Conservation (phyloP, 768 basidiomycete genomes). For the Flagelloscypha sp. region DNA sequence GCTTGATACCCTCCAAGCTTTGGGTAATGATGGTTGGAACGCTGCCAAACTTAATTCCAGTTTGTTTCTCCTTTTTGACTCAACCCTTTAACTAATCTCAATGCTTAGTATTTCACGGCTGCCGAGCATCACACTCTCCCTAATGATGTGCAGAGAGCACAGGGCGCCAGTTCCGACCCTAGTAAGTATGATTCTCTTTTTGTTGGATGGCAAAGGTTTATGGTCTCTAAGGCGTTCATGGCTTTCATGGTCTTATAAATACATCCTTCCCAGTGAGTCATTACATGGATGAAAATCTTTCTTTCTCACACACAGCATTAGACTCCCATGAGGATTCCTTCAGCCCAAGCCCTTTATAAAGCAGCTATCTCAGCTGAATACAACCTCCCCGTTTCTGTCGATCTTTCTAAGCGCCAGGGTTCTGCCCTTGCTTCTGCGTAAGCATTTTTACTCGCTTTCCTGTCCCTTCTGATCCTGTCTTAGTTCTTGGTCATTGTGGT, state of each 20-base stretch:
- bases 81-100: background rate
- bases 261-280: constrained; percentile 10
- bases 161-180: constrained; percentile 6
- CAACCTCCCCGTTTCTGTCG: constrained; percentile 5
- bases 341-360: constrained; percentile 9
- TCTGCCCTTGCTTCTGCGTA: constrained; percentile 8
- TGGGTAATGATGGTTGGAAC: constrained; percentile 12
- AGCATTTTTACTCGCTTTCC: background rate
- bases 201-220: too few relatives aligned
- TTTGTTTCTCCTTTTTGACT: background rate
- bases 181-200: too few relatives aligned
- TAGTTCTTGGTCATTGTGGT: constrained; percentile 12
- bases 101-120: constrained; percentile 8
- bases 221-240: constrained; percentile 4
- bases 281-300: too few relatives aligned
- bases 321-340: constrained; percentile 11
- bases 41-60: constrained; percentile 4
- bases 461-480: background rate
- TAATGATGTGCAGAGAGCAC: constrained; percentile 6
- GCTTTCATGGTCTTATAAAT: constrained; percentile 8
- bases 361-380: constrained; percentile 9
- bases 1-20: constrained; percentile 7
- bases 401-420: constrained; percentile 7
- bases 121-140: constrained; percentile 10
- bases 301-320: too few relatives aligned